A percentile compares a stretch with the other conserved stretches of the same genome.
phyloP scores from a whole-genome alignment of 768 basidiomycete species.

The Leucogyrophana mollusca region DNA sequence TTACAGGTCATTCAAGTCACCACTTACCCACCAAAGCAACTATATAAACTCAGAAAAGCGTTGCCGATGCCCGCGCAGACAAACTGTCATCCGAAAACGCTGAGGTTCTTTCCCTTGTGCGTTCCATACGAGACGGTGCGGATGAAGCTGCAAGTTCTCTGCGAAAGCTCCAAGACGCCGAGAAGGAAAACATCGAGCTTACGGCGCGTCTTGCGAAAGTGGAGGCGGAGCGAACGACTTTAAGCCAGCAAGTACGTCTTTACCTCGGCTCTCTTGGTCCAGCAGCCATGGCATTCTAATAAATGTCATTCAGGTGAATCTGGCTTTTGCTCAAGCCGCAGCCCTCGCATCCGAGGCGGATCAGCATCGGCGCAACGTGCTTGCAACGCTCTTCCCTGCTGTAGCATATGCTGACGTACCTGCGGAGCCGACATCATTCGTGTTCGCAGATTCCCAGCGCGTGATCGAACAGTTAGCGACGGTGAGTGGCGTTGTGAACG shows the following conservation, averaged over 20 bases:
- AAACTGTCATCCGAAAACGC: background rate
- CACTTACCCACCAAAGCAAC: too few species aligned
- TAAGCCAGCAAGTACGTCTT: slow-evolving; percentile 16
- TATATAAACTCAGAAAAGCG: too few species aligned
- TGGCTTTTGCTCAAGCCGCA: slow-evolving; percentile 16
- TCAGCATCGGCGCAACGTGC: slow-evolving; percentile 9
- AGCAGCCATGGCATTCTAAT: background rate
- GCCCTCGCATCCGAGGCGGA: slow-evolving; percentile 19
- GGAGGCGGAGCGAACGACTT: slow-evolving; percentile 12
- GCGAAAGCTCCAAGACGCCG: slow-evolving; percentile 7
- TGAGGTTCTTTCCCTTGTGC: background rate
- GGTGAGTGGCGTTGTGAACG: background rate
- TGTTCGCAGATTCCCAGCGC: background rate
- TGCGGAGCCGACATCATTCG: slow-evolving; percentile 10
- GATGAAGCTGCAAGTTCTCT: background rate
- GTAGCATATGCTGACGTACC: slow-evolving; percentile 10
- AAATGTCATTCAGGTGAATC: slow-evolving; percentile 10
- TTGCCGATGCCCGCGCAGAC: background rate
- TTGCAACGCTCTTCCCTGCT: slow-evolving; percentile 14
- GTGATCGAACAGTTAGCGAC: background rate
- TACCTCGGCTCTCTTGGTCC: too few species aligned
- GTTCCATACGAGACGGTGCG: background rate
- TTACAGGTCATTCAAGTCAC: background rate
- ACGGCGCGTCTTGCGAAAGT: slow-evolving; percentile 13
- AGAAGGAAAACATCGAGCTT: slow-evolving; percentile 12